phyloP scores from a whole-genome alignment of 2,329 filamentous ascomycete genomes.

The Alternaria sp. region DNA sequence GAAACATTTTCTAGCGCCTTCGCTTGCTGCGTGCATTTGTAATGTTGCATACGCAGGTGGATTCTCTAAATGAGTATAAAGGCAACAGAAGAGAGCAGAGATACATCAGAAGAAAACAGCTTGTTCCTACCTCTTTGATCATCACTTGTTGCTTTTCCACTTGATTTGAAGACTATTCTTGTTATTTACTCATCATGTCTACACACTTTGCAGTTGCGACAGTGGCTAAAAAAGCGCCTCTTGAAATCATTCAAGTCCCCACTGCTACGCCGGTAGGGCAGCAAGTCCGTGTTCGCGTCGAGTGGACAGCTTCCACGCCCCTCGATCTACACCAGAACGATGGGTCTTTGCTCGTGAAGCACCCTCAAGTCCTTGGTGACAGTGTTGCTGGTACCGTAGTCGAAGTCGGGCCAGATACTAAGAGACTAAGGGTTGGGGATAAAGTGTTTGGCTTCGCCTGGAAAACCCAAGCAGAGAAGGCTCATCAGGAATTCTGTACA shows the following conservation, averaged over 20 bases:
- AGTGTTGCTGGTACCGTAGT: slow-evolving; percentile 63
- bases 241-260: slow-evolving; percentile 49
- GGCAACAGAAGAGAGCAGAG: neutral
- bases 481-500: slow-evolving; percentile 65
- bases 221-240: slow-evolving; percentile 48
- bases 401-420: slow-evolving; percentile 57
- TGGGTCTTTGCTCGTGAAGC: slow-evolving; percentile 63
- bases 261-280: slow-evolving; percentile 48
- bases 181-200: slow-evolving; percentile 25
- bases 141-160: neutral
- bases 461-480: slow-evolving; percentile 58
- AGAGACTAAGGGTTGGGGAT: slow-evolving; percentile 62
- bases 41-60: neutral
- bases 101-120: neutral
- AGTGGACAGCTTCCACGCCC: slow-evolving; percentile 68
- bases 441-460: slow-evolving; percentile 65
- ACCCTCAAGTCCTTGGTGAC: slow-evolving; percentile 62
- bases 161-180: neutral
- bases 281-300: slow-evolving; percentile 63
- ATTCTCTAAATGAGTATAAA: neutral
- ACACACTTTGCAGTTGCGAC: slow-evolving; percentile 56
- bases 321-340: slow-evolving; percentile 70
- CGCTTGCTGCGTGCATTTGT: slow-evolving; percentile 10
- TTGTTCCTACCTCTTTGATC: neutral
- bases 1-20: slow-evolving; percentile 18